Conservation (phyloP, 306 rosid genomes). For the Argentina anserina region DNA sequence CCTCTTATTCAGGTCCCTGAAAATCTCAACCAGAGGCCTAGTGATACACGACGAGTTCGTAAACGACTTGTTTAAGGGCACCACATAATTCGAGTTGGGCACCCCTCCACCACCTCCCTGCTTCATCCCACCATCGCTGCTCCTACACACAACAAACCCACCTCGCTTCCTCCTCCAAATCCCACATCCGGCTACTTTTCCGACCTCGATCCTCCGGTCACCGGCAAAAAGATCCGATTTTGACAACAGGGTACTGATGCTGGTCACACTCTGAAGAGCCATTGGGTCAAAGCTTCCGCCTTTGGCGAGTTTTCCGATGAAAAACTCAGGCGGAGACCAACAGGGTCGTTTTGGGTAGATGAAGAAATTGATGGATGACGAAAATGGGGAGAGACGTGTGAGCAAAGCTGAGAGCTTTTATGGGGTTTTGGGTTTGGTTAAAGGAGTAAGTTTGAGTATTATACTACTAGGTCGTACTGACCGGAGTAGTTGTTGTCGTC, state of each 20-base stretch:
- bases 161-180: conserved; percentile 8
- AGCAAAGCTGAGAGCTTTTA: neutral
- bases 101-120: conserved; percentile 29
- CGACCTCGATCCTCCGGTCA: neutral
- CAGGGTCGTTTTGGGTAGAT: neutral
- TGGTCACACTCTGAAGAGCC: conserved; percentile 23
- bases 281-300: neutral
- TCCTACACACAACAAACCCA: conserved; percentile 23
- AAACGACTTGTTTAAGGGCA: conserved; percentile 75
- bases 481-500: neutral
- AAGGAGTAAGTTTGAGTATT: neutral
- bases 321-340: neutral
- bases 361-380: too few relatives aligned
- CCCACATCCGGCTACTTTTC: neutral
- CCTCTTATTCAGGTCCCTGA: conserved; percentile 82
- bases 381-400: neutral
- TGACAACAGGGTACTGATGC: conserved; percentile 11
- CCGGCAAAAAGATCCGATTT: neutral
- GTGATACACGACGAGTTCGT: conserved; percentile 69
- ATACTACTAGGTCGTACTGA: neutral
- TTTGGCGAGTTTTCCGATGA: neutral
- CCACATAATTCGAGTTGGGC: conserved; percentile 80
- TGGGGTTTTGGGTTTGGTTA: neutral
- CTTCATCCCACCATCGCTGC: conserved; percentile 29
- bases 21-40: conserved; percentile 85